Percentiles rank a stretch among this genome's conserved stretches.
phyloP scores from a whole-genome alignment of 2,329 filamentous ascomycete species.

The Neonectria hederae region DNA sequence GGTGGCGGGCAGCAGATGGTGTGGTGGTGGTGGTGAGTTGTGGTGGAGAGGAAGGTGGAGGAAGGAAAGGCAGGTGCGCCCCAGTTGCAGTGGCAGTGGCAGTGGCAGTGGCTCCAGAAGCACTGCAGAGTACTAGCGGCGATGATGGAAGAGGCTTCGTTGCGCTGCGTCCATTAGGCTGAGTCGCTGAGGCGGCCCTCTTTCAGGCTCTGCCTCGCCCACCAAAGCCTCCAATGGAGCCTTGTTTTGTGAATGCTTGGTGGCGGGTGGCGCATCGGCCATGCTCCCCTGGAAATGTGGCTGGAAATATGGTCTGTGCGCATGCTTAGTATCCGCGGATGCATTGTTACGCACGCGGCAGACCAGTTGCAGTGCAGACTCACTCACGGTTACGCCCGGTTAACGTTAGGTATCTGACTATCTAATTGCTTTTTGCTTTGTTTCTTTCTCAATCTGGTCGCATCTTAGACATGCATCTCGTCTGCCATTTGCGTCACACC shows the following conservation, averaged over 20 bases:
- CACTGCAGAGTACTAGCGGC: conserved; percentile 28
- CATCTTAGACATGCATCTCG: conserved; percentile 10
- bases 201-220: neutral
- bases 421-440: neutral
- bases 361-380: neutral
- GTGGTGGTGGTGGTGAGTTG: conserved; percentile 39
- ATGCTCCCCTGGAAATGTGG: conserved; percentile 16
- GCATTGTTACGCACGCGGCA: neutral
- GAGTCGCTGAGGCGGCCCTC: neutral
- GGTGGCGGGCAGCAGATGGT: conserved; percentile 36
- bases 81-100: neutral
- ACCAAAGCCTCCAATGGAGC: neutral
- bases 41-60: conserved; percentile 40
- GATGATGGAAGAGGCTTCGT: conserved; percentile 39
- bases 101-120: conserved; percentile 21
- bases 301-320: conserved; percentile 7
- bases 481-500: conserved; percentile 22
- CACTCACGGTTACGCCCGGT: neutral
- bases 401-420: neutral
- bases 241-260: neutral
- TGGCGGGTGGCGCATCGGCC: conserved; percentile 8
- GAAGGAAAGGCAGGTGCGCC: conserved; percentile 11
- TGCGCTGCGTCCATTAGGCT: neutral
- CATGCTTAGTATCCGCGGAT: neutral
- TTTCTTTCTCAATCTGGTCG: conserved; percentile 5